phyloP scores from a whole-genome alignment of 805 yeast genomes.

The Spathaspora arborariae region DNA sequence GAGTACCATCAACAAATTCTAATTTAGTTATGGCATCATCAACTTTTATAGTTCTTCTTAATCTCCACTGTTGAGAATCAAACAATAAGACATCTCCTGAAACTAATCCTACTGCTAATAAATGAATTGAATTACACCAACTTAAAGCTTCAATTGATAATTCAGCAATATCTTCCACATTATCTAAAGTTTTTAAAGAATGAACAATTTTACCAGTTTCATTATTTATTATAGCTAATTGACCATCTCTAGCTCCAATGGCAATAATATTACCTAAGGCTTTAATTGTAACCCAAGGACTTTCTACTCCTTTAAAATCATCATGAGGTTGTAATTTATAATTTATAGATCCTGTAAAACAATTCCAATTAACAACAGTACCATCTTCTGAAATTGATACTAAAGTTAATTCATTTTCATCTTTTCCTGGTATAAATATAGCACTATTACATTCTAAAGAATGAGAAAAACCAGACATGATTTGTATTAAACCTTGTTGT shows the following conservation, averaged over 20 bases:
- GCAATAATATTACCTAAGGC: constrained; percentile 58
- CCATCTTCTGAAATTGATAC: constrained; percentile 85
- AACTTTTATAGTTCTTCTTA: constrained; percentile 64
- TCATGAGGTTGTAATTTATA: constrained; percentile 60
- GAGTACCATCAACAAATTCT: constrained; percentile 56
- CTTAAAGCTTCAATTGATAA: constrained; percentile 56
- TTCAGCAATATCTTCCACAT: constrained; percentile 42
- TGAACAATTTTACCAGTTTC: constrained; percentile 71
- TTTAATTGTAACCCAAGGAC: constrained; percentile 85
- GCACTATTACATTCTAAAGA: constrained; percentile 79
- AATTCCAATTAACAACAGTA: constrained; percentile 83
- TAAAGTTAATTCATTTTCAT: constrained; percentile 57
- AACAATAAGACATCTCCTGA: constrained; percentile 81
- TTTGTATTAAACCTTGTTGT: constrained; percentile 48
- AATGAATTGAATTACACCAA: constrained; percentile 63
- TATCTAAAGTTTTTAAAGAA: constrained; percentile 59
- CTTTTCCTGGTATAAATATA: constrained; percentile 53
- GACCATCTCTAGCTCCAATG: constrained; percentile 85
- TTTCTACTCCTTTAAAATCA: constrained; percentile 67
- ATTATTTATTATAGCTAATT: constrained; percentile 70
- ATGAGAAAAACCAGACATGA: constrained; percentile 80
- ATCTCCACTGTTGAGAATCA: constrained; percentile 83
- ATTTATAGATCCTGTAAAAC: constrained; percentile 66
- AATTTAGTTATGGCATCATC: constrained; percentile 86
- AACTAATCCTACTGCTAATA: constrained; percentile 83